Evolutionary conservation across 2,329 filamentous ascomycete genomes (phyloP), one percentile per base, ranked within the genome.

Genomic region (Penicillium sp.): DNA sequence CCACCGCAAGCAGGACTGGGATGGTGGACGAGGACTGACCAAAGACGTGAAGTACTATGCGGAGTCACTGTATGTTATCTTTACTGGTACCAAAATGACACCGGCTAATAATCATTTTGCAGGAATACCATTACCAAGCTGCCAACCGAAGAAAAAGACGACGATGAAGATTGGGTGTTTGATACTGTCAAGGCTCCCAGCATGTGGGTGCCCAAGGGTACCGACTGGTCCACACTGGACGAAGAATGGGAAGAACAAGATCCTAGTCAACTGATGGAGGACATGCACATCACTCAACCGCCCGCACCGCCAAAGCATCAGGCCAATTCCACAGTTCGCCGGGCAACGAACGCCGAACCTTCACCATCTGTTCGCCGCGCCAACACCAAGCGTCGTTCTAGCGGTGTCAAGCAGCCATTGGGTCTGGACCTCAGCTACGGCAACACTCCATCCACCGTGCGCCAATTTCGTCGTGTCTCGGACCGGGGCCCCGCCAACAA

Each of bases 161-260:
- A 89, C n/a, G 81, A 89, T 15, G 91, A 96, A 60, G 92, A 90
- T 61, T 97, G 93, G 93, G 88, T 96, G 2, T 97, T 97, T 70
- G 93, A 97, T 68, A 97, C 93, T 0, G 86, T 97, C 69, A 94
- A 90, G 73, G 82, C 84, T 11, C 74, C 80, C 7, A 90, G 89
- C 0, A 74, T 78, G 58, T 79, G 87, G 29, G 81, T 79, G 4
- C 80, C 84, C 4, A 83, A 78, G 55, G 78, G 83, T 64, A 85
- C 82, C 72, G 57, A 72, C 57, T 72, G 40, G 68, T 73, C 54
- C 63, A 69, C 52, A 7, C 56, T 72, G 6, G 70, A 71, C 15
- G 69, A 72, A 15, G 73, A 76, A 46, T 64, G 64, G 14, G 55
- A 58, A 20, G 58, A 62, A 20, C 33, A 57, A 23, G 62, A 64